Percentiles rank a stretch among this genome's conserved stretches.
Evolutionary conservation across 257 asterid genomes (phyloP).

Genomic region (Petunia axillaris): DNA sequence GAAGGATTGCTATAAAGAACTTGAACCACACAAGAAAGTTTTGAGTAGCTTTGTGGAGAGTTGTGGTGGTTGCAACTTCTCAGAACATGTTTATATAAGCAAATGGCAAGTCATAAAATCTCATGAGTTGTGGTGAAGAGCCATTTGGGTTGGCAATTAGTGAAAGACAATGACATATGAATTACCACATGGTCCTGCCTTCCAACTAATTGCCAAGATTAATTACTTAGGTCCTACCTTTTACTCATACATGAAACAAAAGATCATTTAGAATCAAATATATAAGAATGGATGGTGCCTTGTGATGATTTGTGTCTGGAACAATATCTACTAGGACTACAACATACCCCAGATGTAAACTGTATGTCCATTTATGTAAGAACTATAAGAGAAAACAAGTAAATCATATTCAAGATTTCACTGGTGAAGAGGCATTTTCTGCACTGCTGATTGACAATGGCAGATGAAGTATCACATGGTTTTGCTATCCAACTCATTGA

Average conservation of each 20-base stretch:
- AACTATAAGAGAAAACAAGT: neutral
- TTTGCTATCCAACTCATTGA: conserved; percentile 7
- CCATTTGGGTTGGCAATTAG: neutral
- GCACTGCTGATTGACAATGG: neutral
- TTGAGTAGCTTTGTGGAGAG: neutral
- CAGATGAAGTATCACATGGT: conserved; percentile 21
- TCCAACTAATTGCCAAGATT: neutral
- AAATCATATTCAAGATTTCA: neutral
- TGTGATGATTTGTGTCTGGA: neutral
- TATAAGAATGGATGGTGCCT: neutral
- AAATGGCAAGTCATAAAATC: neutral
- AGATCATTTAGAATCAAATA: neutral
- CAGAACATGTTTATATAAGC: neutral
- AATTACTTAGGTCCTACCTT: neutral
- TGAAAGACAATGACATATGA: neutral
- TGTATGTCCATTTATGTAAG: neutral
- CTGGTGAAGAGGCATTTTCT: conserved; percentile 14
- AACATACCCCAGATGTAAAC: neutral
- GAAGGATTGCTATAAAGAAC: neutral
- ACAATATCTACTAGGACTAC: neutral
- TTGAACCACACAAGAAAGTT: neutral
- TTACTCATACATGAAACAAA: neutral
- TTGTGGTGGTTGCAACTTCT: neutral
- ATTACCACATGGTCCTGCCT: neutral
- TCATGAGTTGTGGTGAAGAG: conserved; percentile 6